Base-by-base conservation (phyloP, 176 grass and related monocot genomes). In the Eragrostis curvula region DNA sequence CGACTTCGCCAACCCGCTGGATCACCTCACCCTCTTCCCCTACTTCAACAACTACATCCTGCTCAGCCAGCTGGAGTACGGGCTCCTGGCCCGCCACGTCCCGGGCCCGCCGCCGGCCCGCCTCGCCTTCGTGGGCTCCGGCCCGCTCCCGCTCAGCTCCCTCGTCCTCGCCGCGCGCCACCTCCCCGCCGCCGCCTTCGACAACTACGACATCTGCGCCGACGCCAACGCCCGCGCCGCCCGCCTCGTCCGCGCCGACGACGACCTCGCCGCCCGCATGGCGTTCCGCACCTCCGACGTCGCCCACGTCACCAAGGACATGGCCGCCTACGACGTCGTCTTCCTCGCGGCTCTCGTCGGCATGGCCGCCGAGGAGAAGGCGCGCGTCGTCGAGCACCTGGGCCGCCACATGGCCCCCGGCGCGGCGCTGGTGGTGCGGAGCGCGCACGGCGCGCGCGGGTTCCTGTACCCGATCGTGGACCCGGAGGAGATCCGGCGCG, bases 331-430 rank as follows among this genome's bases (percentile, higher is more conserved):
- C 84, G 55, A 98, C 68, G 92, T 79, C 12, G 90, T 95, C n/a
- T 97, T 93, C 92, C 86, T 98, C 56, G 96, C 96, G 4, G 96
- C 96, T 15, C 90, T 98, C 39, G 96, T 98, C 8, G 93, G 96
- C 36, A 82, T 95, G 73, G 87, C 79, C 7, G 52, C 59, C n/a
- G 93, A 93, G 51, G 92, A 91, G 50, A 98, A 98, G 87, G 75
- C 32, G 12, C 84, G 72, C 9, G 82, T 93, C 6, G 68, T 98
- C 4, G 90, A 84, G n/a, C 96, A 96, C 85, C 88, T 98, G 44
- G 91, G 87, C 1, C 79, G 77, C 56, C 81, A 91, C 85, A 98
- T 98, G 96, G 76, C 71, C 4, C 79, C 86, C 42, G 90, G 90
- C 5, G 88, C 93, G 0, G 72, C 88, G n/a, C 88, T 98, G 0